Evolutionary conservation across 164 flowering plant genomes (phyloP), one percentile per base, ranked within the genome.

Genomic region (Paratinospora sagittata): DNA sequence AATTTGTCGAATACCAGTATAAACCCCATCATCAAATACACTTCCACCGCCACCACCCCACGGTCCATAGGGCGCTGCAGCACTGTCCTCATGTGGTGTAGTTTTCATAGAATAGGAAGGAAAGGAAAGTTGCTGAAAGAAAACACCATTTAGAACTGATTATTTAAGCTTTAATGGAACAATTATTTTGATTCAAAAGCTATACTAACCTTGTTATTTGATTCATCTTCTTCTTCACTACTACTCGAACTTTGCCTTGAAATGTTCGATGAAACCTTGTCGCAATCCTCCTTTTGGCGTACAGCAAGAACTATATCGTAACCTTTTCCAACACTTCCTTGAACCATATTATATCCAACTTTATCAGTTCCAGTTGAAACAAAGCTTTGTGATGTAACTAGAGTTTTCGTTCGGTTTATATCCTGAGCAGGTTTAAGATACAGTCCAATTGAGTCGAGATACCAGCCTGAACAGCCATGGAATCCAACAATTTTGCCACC

Each of bases 11-110:
- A 93, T 77, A 13, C 98, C 97, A 0, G 85, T 83, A 43, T 81
- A 76, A 2, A 61, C 63, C 27, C 95, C 93, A 80, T 93, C 98
- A 63, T 93, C 89, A 60, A 89, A 93, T n/a, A 58, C 30, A 6
- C 75, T 73, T 19, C 98, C 98, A 7, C 97, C 91, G 21, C 17
- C 78, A 33, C 98, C 97, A 24, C 97, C 98, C 92, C 93, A 93
- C 0, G 97, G 97, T 76, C 98, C 97, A 72, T 70, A 85, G 24
- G 86, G 77, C 66, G 82, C 70, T 1, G 74, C 76, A 4, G 85
- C 86, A 1, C 57, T 52, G 5, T 13, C 36, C 27, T 78, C 80
- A 24, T 24, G 76, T 37, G 75, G 63, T 39, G 81, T 77, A 12
- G 72, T 67, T 60, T 75, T 82, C 27, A 58, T 79, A 41, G 37